These are phyloP conservation scores for Fusarium sp. DNA, from an alignment of 2,329 filamentous ascomycete genomes.

Conservation along the genomic window DNA sequence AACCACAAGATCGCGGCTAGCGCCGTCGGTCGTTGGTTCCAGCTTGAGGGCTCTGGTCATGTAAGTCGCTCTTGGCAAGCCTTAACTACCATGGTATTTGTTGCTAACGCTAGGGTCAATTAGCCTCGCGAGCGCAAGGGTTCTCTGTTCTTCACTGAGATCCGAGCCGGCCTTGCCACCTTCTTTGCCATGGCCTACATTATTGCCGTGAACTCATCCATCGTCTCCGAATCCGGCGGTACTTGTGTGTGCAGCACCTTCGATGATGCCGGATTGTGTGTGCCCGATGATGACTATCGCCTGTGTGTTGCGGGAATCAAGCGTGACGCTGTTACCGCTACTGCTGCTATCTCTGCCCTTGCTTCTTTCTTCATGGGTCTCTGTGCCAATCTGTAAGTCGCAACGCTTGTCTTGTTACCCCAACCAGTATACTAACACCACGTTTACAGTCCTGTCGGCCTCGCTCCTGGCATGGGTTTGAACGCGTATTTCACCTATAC, in stretches of 20 bases:
- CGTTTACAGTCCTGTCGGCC: slow-evolving; percentile 48
- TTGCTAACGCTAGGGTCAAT: not conserved
- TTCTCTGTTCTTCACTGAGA: slow-evolving; percentile 83
- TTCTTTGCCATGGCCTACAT: slow-evolving; percentile 75
- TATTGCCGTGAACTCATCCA: slow-evolving; percentile 64
- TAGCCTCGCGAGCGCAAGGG: slow-evolving; percentile 78
- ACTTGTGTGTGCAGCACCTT: slow-evolving; percentile 77
- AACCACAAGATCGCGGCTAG: slow-evolving; percentile 73
- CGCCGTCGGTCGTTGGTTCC: slow-evolving; percentile 78
- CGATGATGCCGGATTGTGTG: slow-evolving; percentile 61
- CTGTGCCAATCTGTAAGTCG: slow-evolving; percentile 76
- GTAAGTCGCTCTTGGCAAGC: slow-evolving; percentile 63
- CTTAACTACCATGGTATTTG: not conserved
- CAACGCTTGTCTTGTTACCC: not conserved
- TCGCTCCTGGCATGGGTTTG: slow-evolving; percentile 66
- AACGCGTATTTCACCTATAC: slow-evolving; percentile 91
- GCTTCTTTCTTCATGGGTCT: slow-evolving; percentile 87
- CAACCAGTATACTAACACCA: slow-evolving; percentile 6
- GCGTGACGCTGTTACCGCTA: slow-evolving; percentile 85
- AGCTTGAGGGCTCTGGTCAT: slow-evolving; percentile 84
- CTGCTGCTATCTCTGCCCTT: slow-evolving; percentile 83
- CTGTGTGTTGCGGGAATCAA: slow-evolving; percentile 74
- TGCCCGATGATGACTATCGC: slow-evolving; percentile 66
- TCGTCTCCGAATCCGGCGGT: slow-evolving; percentile 74
- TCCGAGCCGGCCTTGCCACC: slow-evolving; percentile 84